A percentile compares a stretch with the other conserved stretches of the same genome.
Conservation (phyloP, 1,284 basidiomycete species). For the Heterobasidion irregulare region DNA sequence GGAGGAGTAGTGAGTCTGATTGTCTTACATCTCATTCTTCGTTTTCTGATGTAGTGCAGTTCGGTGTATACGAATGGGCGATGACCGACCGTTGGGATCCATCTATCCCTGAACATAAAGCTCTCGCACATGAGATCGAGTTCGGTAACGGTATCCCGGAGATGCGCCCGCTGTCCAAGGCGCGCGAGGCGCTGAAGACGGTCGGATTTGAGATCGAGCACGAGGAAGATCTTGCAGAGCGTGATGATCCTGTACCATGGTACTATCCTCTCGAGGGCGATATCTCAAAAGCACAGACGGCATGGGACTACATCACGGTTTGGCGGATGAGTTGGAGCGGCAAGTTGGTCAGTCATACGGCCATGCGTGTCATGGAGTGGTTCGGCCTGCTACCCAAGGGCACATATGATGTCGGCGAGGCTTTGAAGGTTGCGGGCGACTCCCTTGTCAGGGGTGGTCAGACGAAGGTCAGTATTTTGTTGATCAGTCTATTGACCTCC, state of each 20-base stretch:
- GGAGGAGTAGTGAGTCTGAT: constrained; percentile 76
- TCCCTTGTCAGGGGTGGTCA: constrained; percentile 82
- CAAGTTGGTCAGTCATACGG: constrained; percentile 78
- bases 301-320: constrained; percentile 86
- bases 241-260: constrained; percentile 80
- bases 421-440: constrained; percentile 77
- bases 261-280: constrained; percentile 97
- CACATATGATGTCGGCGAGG: constrained; percentile 87
- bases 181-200: constrained; percentile 71
- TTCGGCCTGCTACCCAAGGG: constrained; percentile 86
- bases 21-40: constrained; percentile 31
- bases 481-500: constrained; percentile 3
- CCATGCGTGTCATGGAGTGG: constrained; percentile 73
- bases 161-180: constrained; percentile 77
- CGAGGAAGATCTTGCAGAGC: constrained; percentile 92
- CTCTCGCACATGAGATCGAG: constrained; percentile 85
- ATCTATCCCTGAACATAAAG: constrained; percentile 82
- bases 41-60: constrained; percentile 46
- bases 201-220: constrained; percentile 89
- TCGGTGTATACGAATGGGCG: constrained; percentile 98
- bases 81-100: constrained; percentile 97
- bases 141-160: constrained; percentile 81
- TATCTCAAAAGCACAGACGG: constrained; percentile 85
- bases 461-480: constrained; percentile 55
- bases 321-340: constrained; percentile 91